phyloP scores from a whole-genome alignment of 352 stramenopile genomes.

The Phytophthora melonis region DNA sequence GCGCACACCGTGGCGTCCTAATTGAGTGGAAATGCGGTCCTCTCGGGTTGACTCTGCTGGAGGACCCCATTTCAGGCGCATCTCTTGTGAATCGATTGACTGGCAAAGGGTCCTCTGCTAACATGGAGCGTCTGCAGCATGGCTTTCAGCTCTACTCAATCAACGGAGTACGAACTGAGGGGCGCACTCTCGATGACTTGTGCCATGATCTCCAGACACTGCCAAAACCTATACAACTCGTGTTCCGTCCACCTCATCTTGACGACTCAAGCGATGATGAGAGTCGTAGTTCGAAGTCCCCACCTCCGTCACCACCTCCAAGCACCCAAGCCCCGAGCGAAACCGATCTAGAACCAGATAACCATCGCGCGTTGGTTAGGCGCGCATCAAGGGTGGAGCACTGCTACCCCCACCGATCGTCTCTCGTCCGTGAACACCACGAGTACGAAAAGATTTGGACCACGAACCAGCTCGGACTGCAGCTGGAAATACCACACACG shows the following conservation, averaged over 20 bases:
- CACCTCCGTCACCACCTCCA: slow-evolving; percentile 5
- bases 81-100: slow-evolving; percentile 74
- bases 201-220: slow-evolving; percentile 43
- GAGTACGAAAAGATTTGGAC: slow-evolving; percentile 49
- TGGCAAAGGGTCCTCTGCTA: slow-evolving; percentile 56
- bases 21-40: slow-evolving; percentile 62
- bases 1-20: slow-evolving; percentile 34
- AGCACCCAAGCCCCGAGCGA: slow-evolving; percentile 1
- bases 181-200: slow-evolving; percentile 41
- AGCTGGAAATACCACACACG: slow-evolving; percentile 35
- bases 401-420: slow-evolving; percentile 8
- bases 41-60: slow-evolving; percentile 61
- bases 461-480: slow-evolving; percentile 32
- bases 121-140: slow-evolving; percentile 53
- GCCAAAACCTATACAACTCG: slow-evolving; percentile 58
- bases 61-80: slow-evolving; percentile 59
- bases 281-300: slow-evolving; percentile 9
- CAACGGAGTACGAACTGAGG: slow-evolving; percentile 51
- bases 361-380: slow-evolving; percentile 10
- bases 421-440: slow-evolving; percentile 10
- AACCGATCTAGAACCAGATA: slow-evolving; percentile 12
- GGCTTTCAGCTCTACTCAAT: slow-evolving; percentile 61
- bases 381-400: slow-evolving; percentile 16
- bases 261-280: slow-evolving; percentile 25
- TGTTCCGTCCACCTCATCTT: slow-evolving; percentile 47